Evolutionary conservation across 129 eudicot species (phyloP), one percentile per base, ranked within the genome.

Genomic region (Scalesia atractyloides): DNA sequence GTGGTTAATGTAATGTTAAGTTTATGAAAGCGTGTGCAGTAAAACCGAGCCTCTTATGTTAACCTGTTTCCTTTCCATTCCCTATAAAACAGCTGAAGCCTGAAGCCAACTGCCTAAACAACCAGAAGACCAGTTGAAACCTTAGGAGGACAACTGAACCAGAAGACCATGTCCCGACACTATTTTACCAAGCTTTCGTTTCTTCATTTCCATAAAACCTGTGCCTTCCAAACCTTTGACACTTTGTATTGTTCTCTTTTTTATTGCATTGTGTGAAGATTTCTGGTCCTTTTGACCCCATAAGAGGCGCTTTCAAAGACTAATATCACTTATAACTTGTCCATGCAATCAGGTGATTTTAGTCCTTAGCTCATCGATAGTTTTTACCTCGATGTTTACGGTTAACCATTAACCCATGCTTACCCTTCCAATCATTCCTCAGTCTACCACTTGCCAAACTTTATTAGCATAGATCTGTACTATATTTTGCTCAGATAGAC

Each of bases 61-160:
- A 85, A 90, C 86, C 73, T 83, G 84, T 84, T 82, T 90, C 84
- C 83, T 84, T 83, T 81, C 88, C 84, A 76, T 87, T 80, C 87
- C 91, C 88, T 62, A 81, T 80, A 80, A 83, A 87, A 83, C 96
- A 90, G 76, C 81, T 83, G 96, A 92, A 82, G 91, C 97, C 89
- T 44, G 88, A 89, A 89, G 46, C 46, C 46, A 41, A n/a, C n/a
- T n/a, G 46, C 89, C 95, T 82, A 82, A 88, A 89, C 64, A 87
- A 86, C 95, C 96, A 73, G 98, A 86, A 86, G 97, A 84, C 91
- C 97, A 76, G 95, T 84, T 87, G 96, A 83, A 76, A 79, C 88
- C 88, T 53, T 78, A 80, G 58, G 85, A 62, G 82, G 87, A 83
- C 92, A 41, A 41, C 46, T 9, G 46, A 41, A 49, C 54, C 17